phyloP scores from a whole-genome alignment of 192 early-diverging fungal species.

The Linnemannia schmuckeri region DNA sequence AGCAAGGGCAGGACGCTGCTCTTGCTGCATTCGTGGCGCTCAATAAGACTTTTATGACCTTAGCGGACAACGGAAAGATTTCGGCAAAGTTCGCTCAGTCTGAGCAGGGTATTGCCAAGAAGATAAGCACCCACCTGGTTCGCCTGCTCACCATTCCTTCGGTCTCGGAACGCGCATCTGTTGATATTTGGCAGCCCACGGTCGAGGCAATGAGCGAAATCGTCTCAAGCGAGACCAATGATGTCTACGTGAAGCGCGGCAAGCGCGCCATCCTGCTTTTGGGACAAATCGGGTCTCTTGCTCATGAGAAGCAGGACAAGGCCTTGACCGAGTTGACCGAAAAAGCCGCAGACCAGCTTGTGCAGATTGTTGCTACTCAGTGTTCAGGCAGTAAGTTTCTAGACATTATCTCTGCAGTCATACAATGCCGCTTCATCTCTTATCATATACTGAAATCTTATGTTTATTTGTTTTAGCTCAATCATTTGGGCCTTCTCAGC shows the following conservation, averaged over 20 bases:
- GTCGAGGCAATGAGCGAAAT: conserved; percentile 29
- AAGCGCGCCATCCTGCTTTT: conserved; percentile 35
- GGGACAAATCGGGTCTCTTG: conserved; percentile 13
- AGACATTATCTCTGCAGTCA: neutral
- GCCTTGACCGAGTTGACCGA: conserved; percentile 28
- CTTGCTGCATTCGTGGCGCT: conserved; percentile 25
- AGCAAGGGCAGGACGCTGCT: conserved; percentile 44
- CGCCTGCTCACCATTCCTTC: conserved; percentile 44
- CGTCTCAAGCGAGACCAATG: conserved; percentile 25
- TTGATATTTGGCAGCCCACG: conserved; percentile 33
- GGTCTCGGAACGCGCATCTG: conserved; percentile 31
- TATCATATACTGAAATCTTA: neutral
- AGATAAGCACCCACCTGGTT: conserved; percentile 32
- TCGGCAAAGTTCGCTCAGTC: conserved; percentile 33
- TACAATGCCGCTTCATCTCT: neutral
- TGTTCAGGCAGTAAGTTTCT: conserved; percentile 44
- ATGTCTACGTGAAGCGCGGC: conserved; percentile 39
- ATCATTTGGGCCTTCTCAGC: conserved; percentile 47
- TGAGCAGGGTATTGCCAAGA: conserved; percentile 34
- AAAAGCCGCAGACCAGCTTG: conserved; percentile 48
- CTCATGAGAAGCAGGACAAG: conserved; percentile 25
- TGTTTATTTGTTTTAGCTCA: conserved; percentile 18
- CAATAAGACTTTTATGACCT: conserved; percentile 24
- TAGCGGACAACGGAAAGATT: conserved; percentile 15
- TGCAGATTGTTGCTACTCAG: conserved; percentile 49